Evolutionary conservation across 2,329 filamentous ascomycete genomes (phyloP).

Genomic region (Myriangium duriaei): DNA sequence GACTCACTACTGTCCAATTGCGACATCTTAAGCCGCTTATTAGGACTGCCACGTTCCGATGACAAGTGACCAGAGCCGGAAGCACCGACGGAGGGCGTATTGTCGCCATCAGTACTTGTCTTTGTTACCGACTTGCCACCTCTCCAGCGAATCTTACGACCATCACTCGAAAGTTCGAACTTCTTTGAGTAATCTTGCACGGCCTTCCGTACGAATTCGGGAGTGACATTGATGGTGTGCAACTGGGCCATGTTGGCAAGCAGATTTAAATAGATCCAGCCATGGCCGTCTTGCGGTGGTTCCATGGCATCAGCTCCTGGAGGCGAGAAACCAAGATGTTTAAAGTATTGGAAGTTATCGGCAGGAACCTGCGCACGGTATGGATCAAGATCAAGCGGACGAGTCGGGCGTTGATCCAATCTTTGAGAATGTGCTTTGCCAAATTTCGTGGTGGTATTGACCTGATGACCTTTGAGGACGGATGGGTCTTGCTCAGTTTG

Average conservation of each 20-base stretch:
- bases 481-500: not conserved
- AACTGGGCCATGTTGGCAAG: constrained; percentile 72
- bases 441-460: not conserved
- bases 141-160: constrained; percentile 68
- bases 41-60: constrained; percentile 20
- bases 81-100: constrained; percentile 10
- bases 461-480: not conserved
- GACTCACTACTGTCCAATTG: constrained; percentile 13
- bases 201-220: constrained; percentile 62
- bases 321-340: constrained; percentile 56
- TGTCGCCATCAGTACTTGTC: constrained; percentile 47
- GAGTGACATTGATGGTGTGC: constrained; percentile 72
- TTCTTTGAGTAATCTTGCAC: constrained; percentile 58
- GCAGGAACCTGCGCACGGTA: constrained; percentile 61
- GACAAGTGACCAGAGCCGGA: constrained; percentile 12
- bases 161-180: constrained; percentile 66
- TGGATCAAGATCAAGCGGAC: constrained; percentile 64
- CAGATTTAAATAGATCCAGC: constrained; percentile 74
- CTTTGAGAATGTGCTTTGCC: constrained; percentile 5
- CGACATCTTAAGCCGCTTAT: constrained; percentile 14
- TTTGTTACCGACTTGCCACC: constrained; percentile 54
- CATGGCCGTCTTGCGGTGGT: constrained; percentile 52
- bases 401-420: constrained; percentile 54
- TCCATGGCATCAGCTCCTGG: constrained; percentile 39
- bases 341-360: constrained; percentile 71